A percentile compares a stretch with the other conserved stretches of the same genome.
These are phyloP conservation scores for Arthrobotrys pseudoclavata DNA, from an alignment of 2,329 filamentous ascomycete species.

Conservation along the genomic window DNA sequence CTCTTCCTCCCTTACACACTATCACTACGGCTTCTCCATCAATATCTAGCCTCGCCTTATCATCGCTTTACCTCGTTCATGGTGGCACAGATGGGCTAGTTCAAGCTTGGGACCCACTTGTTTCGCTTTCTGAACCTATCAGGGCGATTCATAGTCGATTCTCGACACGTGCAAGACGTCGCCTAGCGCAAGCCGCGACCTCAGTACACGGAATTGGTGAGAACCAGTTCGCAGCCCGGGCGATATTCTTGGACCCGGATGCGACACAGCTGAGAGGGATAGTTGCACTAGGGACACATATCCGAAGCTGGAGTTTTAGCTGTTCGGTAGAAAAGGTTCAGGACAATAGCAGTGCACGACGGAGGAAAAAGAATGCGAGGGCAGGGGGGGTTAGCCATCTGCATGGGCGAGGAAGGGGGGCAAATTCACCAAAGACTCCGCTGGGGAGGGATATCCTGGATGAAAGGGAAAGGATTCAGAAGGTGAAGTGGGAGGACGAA, in stretches of 20 bases:
- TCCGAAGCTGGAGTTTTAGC: conserved; percentile 95
- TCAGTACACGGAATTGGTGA: conserved; percentile 76
- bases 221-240: conserved; percentile 84
- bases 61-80: conserved; percentile 88
- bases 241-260: conserved; percentile 88
- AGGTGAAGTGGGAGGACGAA: conserved; percentile 66
- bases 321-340: conserved; percentile 80
- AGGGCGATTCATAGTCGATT: conserved; percentile 89
- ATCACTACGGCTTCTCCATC: conserved; percentile 92
- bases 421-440: conserved; percentile 75
- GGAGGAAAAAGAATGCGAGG: conserved; percentile 71
- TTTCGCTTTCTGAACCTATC: conserved; percentile 81
- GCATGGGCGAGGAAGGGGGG: conserved; percentile 69
- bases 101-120: conserved; percentile 96
- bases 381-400: conserved; percentile 17
- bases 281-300: conserved; percentile 85
- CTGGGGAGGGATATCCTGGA: conserved; percentile 86
- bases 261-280: conserved; percentile 86
- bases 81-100: conserved; percentile 95
- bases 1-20: conserved; percentile 77
- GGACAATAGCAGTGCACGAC: conserved; percentile 69
- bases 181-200: conserved; percentile 72
- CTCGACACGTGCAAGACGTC: conserved; percentile 83
- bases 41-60: conserved; percentile 84
- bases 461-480: conserved; percentile 80